Conservation (phyloP, 208 protist genomes). For the Leishmania braziliensis region DNA sequence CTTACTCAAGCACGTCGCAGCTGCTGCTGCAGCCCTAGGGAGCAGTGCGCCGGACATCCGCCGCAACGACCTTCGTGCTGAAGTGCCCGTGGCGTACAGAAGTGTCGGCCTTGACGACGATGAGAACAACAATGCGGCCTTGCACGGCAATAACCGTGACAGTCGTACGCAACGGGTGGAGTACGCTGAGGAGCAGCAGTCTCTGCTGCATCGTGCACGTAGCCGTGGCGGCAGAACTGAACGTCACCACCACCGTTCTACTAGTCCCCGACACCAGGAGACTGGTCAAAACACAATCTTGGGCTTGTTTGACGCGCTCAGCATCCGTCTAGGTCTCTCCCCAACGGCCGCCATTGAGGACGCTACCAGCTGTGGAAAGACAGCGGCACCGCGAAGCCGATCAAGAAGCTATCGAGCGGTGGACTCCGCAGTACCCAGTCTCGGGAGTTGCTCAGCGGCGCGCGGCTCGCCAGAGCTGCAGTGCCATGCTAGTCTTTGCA, state of each 20-base stretch:
- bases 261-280: background rate
- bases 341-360: background rate
- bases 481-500: background rate
- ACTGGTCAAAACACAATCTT: background rate
- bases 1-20: conserved; percentile 8
- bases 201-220: background rate
- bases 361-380: background rate
- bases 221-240: background rate
- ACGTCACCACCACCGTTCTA: background rate
- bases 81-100: background rate
- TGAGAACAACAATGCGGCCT: background rate
- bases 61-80: too few species aligned
- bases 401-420: background rate
- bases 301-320: conserved; percentile 5
- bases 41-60: background rate
- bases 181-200: background rate
- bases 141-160: background rate
- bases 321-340: conserved; percentile 1
- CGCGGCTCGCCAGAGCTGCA: background rate
- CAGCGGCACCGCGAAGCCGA: background rate
- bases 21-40: background rate
- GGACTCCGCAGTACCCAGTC: background rate
- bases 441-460: background rate
- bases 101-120: background rate
- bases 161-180: background rate